A percentile compares a stretch with the other conserved stretches of the same genome.
Conservation (phyloP, 1,284 basidiomycete species). For the Puccinia brachypodii region DNA sequence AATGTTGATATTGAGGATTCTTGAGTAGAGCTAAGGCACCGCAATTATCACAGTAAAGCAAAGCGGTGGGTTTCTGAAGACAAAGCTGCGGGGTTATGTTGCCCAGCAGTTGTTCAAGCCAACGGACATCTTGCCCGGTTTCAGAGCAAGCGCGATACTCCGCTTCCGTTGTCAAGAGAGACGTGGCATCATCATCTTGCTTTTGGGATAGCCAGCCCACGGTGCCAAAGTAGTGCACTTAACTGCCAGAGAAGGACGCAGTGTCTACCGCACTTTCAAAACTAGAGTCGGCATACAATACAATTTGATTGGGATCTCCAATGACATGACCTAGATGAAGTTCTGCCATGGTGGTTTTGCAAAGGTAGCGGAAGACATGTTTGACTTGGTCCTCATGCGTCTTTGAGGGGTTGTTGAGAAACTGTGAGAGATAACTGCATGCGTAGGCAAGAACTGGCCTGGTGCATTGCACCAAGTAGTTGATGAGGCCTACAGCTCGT, state of each 20-base stretch:
- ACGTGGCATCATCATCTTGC: neutral
- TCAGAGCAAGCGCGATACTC: neutral
- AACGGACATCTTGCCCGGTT: neutral
- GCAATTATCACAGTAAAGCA: neutral
- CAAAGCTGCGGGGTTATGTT: neutral
- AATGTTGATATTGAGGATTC: neutral
- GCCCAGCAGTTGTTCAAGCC: neutral
- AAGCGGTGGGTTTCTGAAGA: neutral
- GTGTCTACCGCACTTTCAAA: neutral
- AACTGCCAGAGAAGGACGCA: neutral
- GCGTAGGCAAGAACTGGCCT: slow-evolving; percentile 1
- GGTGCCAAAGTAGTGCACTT: neutral
- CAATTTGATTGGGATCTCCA: neutral
- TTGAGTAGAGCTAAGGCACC: slow-evolving; percentile 4
- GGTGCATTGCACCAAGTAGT: slow-evolving; percentile 26
- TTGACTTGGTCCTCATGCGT: slow-evolving; percentile 3
- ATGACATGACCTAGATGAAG: neutral
- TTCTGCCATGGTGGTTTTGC: neutral
- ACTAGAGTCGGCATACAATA: neutral
- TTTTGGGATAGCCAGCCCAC: neutral
- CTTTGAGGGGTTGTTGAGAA: neutral
- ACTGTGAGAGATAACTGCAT: slow-evolving; percentile 9
- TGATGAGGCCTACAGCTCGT: neutral
- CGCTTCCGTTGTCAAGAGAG: neutral
- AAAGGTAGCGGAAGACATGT: neutral